Evolutionary conservation across 1,139 yeast species (phyloP).

Genomic region (Magnusiomyces fungicola): DNA sequence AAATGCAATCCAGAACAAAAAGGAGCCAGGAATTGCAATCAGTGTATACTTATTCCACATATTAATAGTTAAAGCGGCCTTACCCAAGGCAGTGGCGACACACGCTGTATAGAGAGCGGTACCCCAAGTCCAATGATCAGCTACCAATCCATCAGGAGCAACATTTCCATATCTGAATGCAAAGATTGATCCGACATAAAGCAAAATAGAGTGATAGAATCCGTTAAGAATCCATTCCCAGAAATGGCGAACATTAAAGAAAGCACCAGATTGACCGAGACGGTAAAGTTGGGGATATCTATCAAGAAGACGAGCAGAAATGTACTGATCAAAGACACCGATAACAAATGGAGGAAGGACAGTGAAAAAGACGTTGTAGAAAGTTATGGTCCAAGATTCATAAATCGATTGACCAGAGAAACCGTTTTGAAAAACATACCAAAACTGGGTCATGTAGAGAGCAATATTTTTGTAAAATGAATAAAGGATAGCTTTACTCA

Average conservation of each 20-base stretch:
- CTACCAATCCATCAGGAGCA: conserved; percentile 59
- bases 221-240: conserved; percentile 99
- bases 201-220: conserved; percentile 83
- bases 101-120: conserved; percentile 84
- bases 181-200: conserved; percentile 64
- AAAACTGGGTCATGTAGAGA: conserved; percentile 93
- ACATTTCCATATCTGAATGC: conserved; percentile 66
- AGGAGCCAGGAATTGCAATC: conserved; percentile 92
- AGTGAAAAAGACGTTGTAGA: conserved; percentile 92
- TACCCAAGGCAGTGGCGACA: conserved; percentile 82
- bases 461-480: conserved; percentile 95
- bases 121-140: conserved; percentile 96
- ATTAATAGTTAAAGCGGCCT: conserved; percentile 86
- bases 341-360: conserved; percentile 93
- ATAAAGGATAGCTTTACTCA: conserved; percentile 84
- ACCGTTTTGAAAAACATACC: conserved; percentile 91
- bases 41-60: conserved; percentile 94
- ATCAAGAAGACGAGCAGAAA: conserved; percentile 80
- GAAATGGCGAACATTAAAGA: conserved; percentile 84
- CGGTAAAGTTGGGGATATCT: conserved; percentile 90
- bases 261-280: conserved; percentile 80
- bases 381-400: conserved; percentile 97
- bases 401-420: conserved; percentile 93
- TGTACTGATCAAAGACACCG: conserved; percentile 96
- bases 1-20: conserved; percentile 72